Conservation (phyloP, 2,329 filamentous ascomycete species). For the Aspergillus sp. region DNA sequence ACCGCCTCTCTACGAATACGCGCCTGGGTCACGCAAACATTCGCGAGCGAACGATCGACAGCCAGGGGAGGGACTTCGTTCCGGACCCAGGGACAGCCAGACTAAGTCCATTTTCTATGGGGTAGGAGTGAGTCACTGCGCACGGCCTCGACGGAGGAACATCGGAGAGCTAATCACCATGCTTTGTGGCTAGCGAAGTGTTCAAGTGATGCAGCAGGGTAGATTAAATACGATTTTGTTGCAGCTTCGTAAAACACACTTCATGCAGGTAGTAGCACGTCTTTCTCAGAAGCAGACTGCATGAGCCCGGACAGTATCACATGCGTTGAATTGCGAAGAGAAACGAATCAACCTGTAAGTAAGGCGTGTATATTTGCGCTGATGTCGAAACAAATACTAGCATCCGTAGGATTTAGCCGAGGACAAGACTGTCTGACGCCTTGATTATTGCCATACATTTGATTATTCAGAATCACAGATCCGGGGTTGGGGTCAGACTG, state of each 20-base stretch:
- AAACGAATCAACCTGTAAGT: neutral
- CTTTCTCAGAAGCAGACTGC: neutral
- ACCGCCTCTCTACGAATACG: neutral
- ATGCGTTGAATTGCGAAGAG: neutral
- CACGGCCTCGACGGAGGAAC: constrained; percentile 1
- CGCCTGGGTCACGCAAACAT: neutral
- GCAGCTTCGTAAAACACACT: neutral
- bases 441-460: neutral
- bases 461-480: neutral
- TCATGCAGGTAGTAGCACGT: neutral
- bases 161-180: neutral
- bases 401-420: neutral
- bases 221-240: neutral
- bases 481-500: neutral
- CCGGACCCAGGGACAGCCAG: neutral
- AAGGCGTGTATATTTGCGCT: neutral
- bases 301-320: neutral
- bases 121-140: constrained; percentile 12
- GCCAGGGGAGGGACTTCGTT: neutral
- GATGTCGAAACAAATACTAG: neutral
- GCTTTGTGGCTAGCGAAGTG: neutral
- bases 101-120: neutral
- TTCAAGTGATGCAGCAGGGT: constrained; percentile 6
- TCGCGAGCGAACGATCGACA: neutral
- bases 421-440: neutral